A percentile compares a stretch with the other conserved stretches of the same genome.
phyloP scores from a whole-genome alignment of 306 rosid genomes.

The Styphnolobium japonicum region DNA sequence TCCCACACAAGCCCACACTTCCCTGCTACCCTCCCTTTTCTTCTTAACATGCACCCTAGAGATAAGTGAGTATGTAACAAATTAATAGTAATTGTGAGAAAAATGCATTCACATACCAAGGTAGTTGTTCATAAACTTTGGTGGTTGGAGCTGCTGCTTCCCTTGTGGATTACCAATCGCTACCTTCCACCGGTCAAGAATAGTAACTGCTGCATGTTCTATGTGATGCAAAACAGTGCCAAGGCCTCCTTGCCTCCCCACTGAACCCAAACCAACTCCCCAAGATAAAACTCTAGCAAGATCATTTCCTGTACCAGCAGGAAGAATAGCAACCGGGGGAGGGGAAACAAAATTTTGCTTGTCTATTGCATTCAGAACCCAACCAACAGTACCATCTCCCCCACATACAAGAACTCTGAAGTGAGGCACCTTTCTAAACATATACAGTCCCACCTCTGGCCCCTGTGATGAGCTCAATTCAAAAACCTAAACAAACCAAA shows the following conservation, averaged over 20 bases:
- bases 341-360: constrained; percentile 94
- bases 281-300: constrained; percentile 94
- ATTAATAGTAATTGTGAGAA: constrained; percentile 5
- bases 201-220: constrained; percentile 94
- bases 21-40: too few species aligned
- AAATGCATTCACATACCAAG: constrained; percentile 64
- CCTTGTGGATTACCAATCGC: constrained; percentile 60
- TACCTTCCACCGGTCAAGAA: constrained; percentile 97
- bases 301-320: constrained; percentile 99
- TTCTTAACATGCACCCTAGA: too few species aligned
- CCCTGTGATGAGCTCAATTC: constrained; percentile 92
- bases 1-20: too few species aligned
- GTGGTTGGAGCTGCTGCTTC: constrained; percentile 66
- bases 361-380: constrained; percentile 92
- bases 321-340: constrained; percentile 98
- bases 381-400: constrained; percentile 98
- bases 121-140: constrained; percentile 90
- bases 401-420: constrained; percentile 95
- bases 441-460: constrained; percentile 83
- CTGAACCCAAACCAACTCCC: constrained; percentile 99
- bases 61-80: too few species aligned
- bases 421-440: constrained; percentile 94
- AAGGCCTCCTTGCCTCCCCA: constrained; percentile 98
- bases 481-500: constrained; percentile 61
- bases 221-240: constrained; percentile 83